Evolutionary conservation across 1,284 basidiomycete species (phyloP), one percentile per base, ranked within the genome.

Genomic region (Phellinidium pouzarii): DNA sequence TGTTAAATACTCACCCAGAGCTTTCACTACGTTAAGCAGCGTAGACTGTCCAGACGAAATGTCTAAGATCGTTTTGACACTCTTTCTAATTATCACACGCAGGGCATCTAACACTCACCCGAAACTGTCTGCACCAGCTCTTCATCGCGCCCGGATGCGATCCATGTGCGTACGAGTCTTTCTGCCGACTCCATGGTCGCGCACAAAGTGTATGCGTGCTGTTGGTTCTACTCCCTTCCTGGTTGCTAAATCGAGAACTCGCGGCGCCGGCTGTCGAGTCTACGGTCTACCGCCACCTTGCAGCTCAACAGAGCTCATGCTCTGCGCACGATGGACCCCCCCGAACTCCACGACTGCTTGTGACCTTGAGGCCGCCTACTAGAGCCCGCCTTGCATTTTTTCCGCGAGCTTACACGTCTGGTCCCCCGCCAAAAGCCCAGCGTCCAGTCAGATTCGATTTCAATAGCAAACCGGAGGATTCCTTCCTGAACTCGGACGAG

Each of bases 21-120:
- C 82, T 62, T 90, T 91, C 12, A 98, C 91, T n/a, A 98, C 70
- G 53, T 84, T 77, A 2, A 96, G 73, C 4, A 97, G 71, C n/a
- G 80, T 77, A 23, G 78, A 68, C 14, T 71, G 66, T 26, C 81
- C 81, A 54, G 68, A 71, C 20, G 79, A 77, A 59, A 94, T 78
- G 61, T 81, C 91, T 93, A 67, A 50, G 53, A 46, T 3, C 23
- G 44, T 56, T 54, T 52, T 47, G 26, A 51, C 45, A 41, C 47
- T 52, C 17, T 50, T 25, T 12, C n/a, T 29, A n/a, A 1, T 43
- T 0, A 29, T 26, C 34, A 17, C 23, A 44, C 25, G 50, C 62
- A 60, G 1, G 41, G 22, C 40, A 29, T 52, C 44, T 8, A 11
- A 62, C n/a, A n/a, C 68, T 17, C 72, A 77, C 87, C 83, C 68